phyloP scores from a whole-genome alignment of 208 protist genomes.

The Trichomonas gallinae region DNA sequence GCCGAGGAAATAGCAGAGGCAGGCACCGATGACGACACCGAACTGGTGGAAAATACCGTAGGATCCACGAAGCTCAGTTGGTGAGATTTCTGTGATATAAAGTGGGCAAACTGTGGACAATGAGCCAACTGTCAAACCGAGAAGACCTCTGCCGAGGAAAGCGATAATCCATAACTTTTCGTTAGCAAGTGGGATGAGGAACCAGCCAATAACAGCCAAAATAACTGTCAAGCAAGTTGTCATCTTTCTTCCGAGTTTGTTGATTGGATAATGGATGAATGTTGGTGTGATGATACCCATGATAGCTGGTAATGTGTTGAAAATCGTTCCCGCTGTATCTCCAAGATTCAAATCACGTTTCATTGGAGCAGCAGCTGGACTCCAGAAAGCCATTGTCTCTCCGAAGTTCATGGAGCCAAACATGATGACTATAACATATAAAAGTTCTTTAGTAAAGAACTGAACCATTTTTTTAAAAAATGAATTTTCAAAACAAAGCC shows the following conservation, averaged over 20 bases:
- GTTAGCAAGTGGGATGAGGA: neutral
- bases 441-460: neutral
- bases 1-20: neutral
- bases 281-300: neutral
- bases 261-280: neutral
- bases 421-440: neutral
- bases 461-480: neutral
- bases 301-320: neutral
- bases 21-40: neutral
- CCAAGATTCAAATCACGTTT: neutral
- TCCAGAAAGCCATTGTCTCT: neutral
- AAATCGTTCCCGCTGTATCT: neutral
- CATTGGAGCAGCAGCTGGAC: neutral
- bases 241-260: neutral
- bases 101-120: neutral
- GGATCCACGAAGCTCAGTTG: neutral
- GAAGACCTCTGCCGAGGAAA: neutral
- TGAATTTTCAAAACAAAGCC: no score
- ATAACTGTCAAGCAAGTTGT: neutral
- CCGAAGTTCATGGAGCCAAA: neutral
- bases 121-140: neutral
- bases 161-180: neutral
- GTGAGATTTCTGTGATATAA: neutral
- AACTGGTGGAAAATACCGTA: neutral
- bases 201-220: neutral